Evolutionary conservation across 371 early-diverging fungal species (phyloP).

Genomic region (Circinella minor): DNA sequence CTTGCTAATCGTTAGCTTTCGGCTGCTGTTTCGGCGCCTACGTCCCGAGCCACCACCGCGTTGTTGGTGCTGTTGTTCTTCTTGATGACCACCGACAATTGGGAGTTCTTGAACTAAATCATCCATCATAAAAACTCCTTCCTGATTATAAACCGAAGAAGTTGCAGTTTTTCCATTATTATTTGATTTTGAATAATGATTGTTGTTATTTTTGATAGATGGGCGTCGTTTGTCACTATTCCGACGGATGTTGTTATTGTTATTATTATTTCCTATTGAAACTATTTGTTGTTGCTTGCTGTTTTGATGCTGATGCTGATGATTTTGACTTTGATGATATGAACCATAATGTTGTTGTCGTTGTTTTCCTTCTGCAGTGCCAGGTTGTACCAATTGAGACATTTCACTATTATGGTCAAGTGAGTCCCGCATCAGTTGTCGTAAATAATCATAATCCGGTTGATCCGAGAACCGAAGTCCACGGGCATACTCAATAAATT

Average conservation of each 20-base stretch:
- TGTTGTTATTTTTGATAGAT: background rate
- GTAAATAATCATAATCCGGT: constrained; percentile 87
- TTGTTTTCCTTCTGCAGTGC: constrained; percentile 1
- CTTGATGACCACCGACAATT: constrained; percentile 4
- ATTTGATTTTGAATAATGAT: background rate
- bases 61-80: background rate
- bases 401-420: background rate
- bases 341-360: background rate
- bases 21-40: constrained; percentile 3
- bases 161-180: background rate
- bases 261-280: background rate
- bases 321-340: no score
- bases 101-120: constrained; percentile 27
- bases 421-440: constrained; percentile 45
- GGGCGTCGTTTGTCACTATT: background rate
- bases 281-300: background rate
- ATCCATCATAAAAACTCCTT: constrained; percentile 32
- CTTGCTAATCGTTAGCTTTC: constrained; percentile 6
- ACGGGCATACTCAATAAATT: constrained; percentile 77
- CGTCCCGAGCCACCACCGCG: background rate
- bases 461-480: constrained; percentile 86
- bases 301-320: background rate
- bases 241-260: background rate
- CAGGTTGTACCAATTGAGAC: background rate
- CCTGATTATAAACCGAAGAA: constrained; percentile 12